phyloP scores from a whole-genome alignment of 1,284 basidiomycete species.

The Gymnopus androsaceus region DNA sequence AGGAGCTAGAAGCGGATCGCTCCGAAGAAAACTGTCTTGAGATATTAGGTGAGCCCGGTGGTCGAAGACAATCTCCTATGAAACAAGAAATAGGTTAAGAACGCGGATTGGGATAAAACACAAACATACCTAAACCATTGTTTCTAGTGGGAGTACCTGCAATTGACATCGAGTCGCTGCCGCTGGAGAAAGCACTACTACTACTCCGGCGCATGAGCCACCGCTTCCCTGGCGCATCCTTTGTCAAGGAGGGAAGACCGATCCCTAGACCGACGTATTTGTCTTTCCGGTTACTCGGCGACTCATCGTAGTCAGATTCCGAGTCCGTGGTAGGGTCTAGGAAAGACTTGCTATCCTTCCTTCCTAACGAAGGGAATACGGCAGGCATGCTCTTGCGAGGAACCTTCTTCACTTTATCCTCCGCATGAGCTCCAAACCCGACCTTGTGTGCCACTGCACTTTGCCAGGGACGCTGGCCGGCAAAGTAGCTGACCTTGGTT shows the following conservation, averaged over 20 bases:
- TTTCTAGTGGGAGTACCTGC: conserved; percentile 63
- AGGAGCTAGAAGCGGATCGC: conserved; percentile 56
- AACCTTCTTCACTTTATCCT: conserved; percentile 47
- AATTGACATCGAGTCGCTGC: conserved; percentile 67
- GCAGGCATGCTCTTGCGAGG: conserved; percentile 76
- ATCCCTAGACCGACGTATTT: conserved; percentile 68
- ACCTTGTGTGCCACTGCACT: conserved; percentile 73
- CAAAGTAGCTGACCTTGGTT: conserved; percentile 58
- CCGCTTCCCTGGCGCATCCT: conserved; percentile 41
- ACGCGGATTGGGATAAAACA: conserved; percentile 25
- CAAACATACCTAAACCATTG: conserved; percentile 38
- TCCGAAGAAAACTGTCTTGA: conserved; percentile 42
- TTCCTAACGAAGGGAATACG: conserved; percentile 50
- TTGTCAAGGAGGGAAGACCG: conserved; percentile 51
- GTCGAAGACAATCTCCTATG: conserved; percentile 47
- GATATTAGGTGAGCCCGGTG: conserved; percentile 46
- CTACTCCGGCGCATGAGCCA: conserved; percentile 75
- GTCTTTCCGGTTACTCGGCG: conserved; percentile 53
- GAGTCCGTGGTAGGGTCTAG: conserved; percentile 46
- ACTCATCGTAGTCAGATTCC: conserved; percentile 53
- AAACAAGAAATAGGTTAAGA: conserved; percentile 15
- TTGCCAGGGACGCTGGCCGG: conserved; percentile 70
- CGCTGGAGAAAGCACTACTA: conserved; percentile 74
- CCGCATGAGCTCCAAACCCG: conserved; percentile 58
- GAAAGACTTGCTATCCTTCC: conserved; percentile 29